Percentiles rank a stretch among this genome's conserved stretches.
phyloP scores from a whole-genome alignment of 805 yeast genomes.

The Phaffomyces antillensis region DNA sequence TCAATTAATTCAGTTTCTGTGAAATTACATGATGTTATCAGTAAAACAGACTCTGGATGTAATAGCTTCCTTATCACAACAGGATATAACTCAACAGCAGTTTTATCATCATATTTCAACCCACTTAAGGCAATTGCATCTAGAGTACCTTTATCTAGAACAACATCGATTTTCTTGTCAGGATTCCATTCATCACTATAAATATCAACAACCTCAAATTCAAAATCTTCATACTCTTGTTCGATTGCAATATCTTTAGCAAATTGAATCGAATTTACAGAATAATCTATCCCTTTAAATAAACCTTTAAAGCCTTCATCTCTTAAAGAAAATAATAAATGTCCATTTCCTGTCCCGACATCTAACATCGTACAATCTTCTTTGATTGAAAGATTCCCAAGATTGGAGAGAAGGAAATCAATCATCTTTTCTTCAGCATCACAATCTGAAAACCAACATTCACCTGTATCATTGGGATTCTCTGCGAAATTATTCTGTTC shows the following conservation, averaged over 20 bases:
- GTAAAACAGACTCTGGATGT: conserved; percentile 46
- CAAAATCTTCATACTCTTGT: conserved; percentile 30
- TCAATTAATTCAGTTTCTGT: conserved; percentile 68
- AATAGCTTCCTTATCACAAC: conserved; percentile 49
- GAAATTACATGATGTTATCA: conserved; percentile 92
- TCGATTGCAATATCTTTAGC: conserved; percentile 52
- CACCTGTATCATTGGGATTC: conserved; percentile 85
- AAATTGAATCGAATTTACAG: conserved; percentile 71
- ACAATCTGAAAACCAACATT: conserved; percentile 94
- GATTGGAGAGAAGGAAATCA: conserved; percentile 53
- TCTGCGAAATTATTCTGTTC: conserved; percentile 67
- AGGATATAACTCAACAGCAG: conserved; percentile 57
- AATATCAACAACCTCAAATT: conserved; percentile 67
- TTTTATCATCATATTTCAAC: conserved; percentile 35
- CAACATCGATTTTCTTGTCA: conserved; percentile 52
- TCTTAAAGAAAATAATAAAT: conserved; percentile 60
- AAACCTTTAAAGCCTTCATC: conserved; percentile 57
- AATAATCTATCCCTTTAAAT: conserved; percentile 79
- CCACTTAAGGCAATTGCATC: conserved; percentile 94
- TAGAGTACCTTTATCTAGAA: conserved; percentile 90
- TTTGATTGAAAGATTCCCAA: conserved; percentile 28
- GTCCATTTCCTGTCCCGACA: conserved; percentile 97
- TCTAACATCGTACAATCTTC: conserved; percentile 49
- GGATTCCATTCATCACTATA: conserved; percentile 33
- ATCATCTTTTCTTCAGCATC: conserved; percentile 84